Percentiles rank a stretch among this genome's conserved stretches.
Evolutionary conservation across 2,329 filamentous ascomycete genomes (phyloP).

Genomic region (Calonectria multiphialidica): DNA sequence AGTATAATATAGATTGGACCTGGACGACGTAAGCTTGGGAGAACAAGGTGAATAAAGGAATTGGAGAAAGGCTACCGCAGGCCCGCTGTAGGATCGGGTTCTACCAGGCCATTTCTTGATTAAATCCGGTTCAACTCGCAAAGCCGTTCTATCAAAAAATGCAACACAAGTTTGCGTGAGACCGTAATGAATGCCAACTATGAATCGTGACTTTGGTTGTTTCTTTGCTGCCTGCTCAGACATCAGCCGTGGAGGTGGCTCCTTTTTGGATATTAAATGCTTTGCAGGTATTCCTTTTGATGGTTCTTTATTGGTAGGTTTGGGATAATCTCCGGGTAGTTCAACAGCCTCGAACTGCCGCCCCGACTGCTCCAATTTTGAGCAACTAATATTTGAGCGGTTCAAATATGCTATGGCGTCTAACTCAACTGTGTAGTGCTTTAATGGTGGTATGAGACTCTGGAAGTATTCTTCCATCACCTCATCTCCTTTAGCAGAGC

Average conservation of each 20-base stretch:
- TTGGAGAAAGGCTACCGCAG: constrained; percentile 72
- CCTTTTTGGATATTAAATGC: neutral
- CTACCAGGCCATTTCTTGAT: constrained; percentile 99
- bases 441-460: no score
- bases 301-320: neutral
- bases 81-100: constrained; percentile 90
- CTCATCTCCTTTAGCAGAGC: neutral
- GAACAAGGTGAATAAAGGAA: constrained; percentile 51
- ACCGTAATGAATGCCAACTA: neutral
- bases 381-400: no score
- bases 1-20: constrained; percentile 99
- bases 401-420: no score
- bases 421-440: no score
- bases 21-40: constrained; percentile 52
- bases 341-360: no score
- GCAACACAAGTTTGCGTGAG: constrained; percentile 69
- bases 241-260: no score
- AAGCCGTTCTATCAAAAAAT: no score
- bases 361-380: no score
- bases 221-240: neutral
- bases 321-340: no score
- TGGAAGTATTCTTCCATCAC: neutral
- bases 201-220: neutral
- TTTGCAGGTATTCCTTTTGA: no score
- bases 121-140: constrained; percentile 90